A percentile compares a stretch with the other conserved stretches of the same genome.
Conservation (phyloP, 2,329 filamentous ascomycete species). For the Phialemonium atrogriseum region DNA sequence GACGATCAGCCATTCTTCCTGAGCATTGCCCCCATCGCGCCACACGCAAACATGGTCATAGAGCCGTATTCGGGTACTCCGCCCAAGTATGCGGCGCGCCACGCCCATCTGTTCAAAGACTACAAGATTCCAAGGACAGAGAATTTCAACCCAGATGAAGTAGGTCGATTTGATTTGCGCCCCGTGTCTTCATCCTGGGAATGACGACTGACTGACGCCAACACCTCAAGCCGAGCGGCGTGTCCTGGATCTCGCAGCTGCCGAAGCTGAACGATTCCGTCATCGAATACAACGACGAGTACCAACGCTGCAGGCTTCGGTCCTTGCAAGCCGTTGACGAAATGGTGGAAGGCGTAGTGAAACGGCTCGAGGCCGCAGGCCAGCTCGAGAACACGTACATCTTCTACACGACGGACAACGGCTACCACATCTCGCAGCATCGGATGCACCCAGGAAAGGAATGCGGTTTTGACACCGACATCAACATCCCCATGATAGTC, state of each 20-base stretch:
- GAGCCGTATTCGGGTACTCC: constrained; percentile 22
- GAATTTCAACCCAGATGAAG: constrained; percentile 46
- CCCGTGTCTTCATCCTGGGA: constrained; percentile 1
- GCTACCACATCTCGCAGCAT: constrained; percentile 38
- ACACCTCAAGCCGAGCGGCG: constrained; percentile 24
- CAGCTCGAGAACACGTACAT: constrained; percentile 23
- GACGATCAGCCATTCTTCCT: constrained; percentile 49
- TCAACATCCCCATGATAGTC: constrained; percentile 33
- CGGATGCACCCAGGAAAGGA: constrained; percentile 36
- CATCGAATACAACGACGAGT: constrained; percentile 27
- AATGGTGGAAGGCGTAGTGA: constrained; percentile 30
- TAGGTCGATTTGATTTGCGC: no score
- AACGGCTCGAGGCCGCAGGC: constrained; percentile 17
- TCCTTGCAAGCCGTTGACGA: constrained; percentile 38
- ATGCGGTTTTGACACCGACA: constrained; percentile 38
- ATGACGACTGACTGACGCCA: neutral
- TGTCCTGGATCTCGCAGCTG: constrained; percentile 34
- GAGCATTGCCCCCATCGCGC: constrained; percentile 38
- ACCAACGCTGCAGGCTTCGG: constrained; percentile 31
- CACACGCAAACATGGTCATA: constrained; percentile 18
- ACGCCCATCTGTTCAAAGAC: constrained; percentile 37
- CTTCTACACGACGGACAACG: constrained; percentile 38
- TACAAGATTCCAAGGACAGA: neutral
- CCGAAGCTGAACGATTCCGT: constrained; percentile 21
- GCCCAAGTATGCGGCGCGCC: constrained; percentile 39